Base-by-base conservation (phyloP, 179 eudicot genomes). In the Patellifolia procumbens region DNA sequence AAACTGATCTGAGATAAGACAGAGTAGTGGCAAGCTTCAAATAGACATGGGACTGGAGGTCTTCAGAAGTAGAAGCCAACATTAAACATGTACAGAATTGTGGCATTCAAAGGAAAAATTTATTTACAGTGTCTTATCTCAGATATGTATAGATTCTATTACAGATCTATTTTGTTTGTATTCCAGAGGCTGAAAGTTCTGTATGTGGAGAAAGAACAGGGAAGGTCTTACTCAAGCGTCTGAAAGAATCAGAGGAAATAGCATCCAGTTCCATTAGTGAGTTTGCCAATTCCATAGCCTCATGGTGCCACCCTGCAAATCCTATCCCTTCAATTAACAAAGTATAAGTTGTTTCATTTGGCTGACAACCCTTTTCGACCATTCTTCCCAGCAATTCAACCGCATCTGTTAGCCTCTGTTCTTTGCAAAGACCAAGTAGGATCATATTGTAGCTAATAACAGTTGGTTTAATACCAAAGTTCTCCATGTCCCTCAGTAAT, bases 301-400 rank as follows among this genome's bases (percentile, higher is more conserved):
- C 87, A 24, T 70, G 72, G 32, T 80, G 75, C 91, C 89, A 86
- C 5, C 96, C 92, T 60, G 86, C 80, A 79, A 86, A 91, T 13
- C 96, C 96, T 45, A 91, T 72, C 59, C 96, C 96, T 83, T 91
- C 90, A 28, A 86, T 68, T 83, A 89, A 35, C 68, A 91, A 69
- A 76, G 77, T 75, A 61, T 89, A 91, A 5, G 92, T 86, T 13
- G 92, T 86, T 76, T 91, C 91, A 76, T 88, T 91, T 29, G 93
- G 91, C 22, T 65, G 73, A 78, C 88, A 84, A 32, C 87, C 87
- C 45, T 67, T 80, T 59, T 81, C 79, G n/a, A 91, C 87, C 93
- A 91, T 91, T 13, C 81, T 68, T 35, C 45, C 91, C 16, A 88
- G 80, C 75, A 88, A 31, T 45, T 72, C 83, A 76, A 91, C 79